phyloP scores from a whole-genome alignment of 2,329 filamentous ascomycete species.

The Pseudogymnoascus sp. region DNA sequence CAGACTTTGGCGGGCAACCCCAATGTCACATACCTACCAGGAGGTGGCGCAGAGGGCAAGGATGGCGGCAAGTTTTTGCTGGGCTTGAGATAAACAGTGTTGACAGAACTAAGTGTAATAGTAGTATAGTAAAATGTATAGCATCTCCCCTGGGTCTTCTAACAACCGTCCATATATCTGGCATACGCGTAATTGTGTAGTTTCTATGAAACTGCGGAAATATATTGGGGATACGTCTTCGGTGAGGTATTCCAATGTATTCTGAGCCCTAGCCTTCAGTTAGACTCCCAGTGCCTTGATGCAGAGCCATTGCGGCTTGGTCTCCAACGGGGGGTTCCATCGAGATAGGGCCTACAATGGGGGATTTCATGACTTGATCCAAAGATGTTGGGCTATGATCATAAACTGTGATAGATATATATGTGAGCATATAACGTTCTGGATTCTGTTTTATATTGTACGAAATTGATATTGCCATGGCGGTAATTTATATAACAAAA shows the following conservation, averaged over 20 bases:
- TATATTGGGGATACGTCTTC: neutral
- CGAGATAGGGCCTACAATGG: neutral
- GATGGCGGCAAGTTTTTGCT: slow-evolving; percentile 55
- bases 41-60: slow-evolving; percentile 58
- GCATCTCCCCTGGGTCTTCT: neutral
- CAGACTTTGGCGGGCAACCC: slow-evolving; percentile 83
- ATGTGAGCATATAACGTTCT: neutral
- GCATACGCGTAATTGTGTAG: neutral
- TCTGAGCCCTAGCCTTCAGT: neutral
- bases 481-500: neutral
- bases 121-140: slow-evolving; percentile 6
- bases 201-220: neutral
- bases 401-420: too few species aligned
- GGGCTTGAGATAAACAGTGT: slow-evolving; percentile 45
- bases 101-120: slow-evolving; percentile 5
- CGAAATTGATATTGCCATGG: neutral
- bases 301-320: neutral
- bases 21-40: slow-evolving; percentile 90
- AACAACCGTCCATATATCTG: neutral
- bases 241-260: neutral
- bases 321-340: neutral
- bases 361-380: neutral
- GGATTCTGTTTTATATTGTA: neutral
- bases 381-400: neutral
- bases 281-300: neutral